Conservation (phyloP, 768 basidiomycete species). For the Lentinus brumalis region DNA sequence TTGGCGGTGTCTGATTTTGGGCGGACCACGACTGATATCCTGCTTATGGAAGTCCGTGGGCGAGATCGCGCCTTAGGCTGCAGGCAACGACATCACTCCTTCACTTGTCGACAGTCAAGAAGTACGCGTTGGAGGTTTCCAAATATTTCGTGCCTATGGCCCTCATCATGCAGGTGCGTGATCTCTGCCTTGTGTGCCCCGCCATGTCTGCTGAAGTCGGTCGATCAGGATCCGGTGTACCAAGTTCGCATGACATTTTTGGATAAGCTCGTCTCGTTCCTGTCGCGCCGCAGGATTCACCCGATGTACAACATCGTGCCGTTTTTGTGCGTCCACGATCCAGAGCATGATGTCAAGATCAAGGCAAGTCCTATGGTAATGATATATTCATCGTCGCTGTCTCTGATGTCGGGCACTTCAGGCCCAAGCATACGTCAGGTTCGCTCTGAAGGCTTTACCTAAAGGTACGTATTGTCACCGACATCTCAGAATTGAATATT, state of each 20-base stretch:
- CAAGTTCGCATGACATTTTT: constrained; percentile 82
- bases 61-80: constrained; percentile 78
- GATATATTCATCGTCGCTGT: constrained; percentile 10
- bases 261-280: constrained; percentile 65
- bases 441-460: constrained; percentile 47
- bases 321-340: constrained; percentile 90
- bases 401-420: constrained; percentile 26
- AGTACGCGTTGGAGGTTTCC: constrained; percentile 58
- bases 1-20: not conserved
- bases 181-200: not conserved
- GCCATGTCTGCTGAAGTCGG: constrained; percentile 3
- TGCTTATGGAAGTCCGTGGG: constrained; percentile 46
- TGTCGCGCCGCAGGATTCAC: constrained; percentile 66
- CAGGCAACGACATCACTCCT: constrained; percentile 81
- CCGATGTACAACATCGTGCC: constrained; percentile 80
- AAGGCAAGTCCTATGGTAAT: constrained; percentile 46
- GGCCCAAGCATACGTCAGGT: constrained; percentile 60
- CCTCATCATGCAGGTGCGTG: constrained; percentile 71
- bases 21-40: not conserved
- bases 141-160: constrained; percentile 69
- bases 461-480: constrained; percentile 36
- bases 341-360: constrained; percentile 75
- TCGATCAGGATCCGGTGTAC: constrained; percentile 81
- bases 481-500: not conserved
- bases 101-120: constrained; percentile 65